Conservation (phyloP, 345 rosid species). For the Physaria fendleri region DNA sequence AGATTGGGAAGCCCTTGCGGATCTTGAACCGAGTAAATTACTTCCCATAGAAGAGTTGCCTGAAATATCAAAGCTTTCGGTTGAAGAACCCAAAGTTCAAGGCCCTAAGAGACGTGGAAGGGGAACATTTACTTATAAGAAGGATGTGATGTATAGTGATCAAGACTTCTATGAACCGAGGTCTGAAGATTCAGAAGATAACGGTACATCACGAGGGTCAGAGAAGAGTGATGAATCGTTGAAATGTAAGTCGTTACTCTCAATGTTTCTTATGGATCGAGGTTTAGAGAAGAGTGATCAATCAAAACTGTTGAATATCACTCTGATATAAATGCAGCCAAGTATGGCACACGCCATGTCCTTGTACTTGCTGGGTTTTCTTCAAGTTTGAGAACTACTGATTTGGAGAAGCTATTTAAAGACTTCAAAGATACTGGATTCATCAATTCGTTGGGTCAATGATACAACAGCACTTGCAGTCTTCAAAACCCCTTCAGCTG, state of each 20-base stretch:
- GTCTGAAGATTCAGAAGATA: slow-evolving; percentile 39
- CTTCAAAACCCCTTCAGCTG: slow-evolving; percentile 61
- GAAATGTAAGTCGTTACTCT: slow-evolving; percentile 38
- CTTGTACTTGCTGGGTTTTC: slow-evolving; percentile 76
- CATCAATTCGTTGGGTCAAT: slow-evolving; percentile 83
- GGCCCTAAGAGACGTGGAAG: slow-evolving; percentile 83
- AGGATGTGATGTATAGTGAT: slow-evolving; percentile 55
- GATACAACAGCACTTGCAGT: slow-evolving; percentile 90
- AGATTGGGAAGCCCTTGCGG: slow-evolving; percentile 95
- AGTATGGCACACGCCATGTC: slow-evolving; percentile 74
- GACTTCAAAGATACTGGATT: slow-evolving; percentile 53
- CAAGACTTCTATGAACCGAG: slow-evolving; percentile 21
- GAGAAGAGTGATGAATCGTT: slow-evolving; percentile 36
- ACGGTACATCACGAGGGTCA: slow-evolving; percentile 24
- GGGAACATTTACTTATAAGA: slow-evolving; percentile 72
- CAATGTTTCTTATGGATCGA: too few relatives aligned
- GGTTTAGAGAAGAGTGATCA: too few relatives aligned
- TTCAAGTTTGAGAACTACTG: slow-evolving; percentile 65
- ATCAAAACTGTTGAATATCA: too few relatives aligned
- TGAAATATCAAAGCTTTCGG: slow-evolving; percentile 51
- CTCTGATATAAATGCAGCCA: slow-evolving; percentile 48
- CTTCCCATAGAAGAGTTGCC: slow-evolving; percentile 49
- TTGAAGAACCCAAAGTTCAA: slow-evolving; percentile 46
- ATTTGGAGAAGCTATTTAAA: slow-evolving; percentile 68
- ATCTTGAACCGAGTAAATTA: slow-evolving; percentile 51